phyloP scores from a whole-genome alignment of 2,329 filamentous ascomycete species.

The Aspergillus proliferans region DNA sequence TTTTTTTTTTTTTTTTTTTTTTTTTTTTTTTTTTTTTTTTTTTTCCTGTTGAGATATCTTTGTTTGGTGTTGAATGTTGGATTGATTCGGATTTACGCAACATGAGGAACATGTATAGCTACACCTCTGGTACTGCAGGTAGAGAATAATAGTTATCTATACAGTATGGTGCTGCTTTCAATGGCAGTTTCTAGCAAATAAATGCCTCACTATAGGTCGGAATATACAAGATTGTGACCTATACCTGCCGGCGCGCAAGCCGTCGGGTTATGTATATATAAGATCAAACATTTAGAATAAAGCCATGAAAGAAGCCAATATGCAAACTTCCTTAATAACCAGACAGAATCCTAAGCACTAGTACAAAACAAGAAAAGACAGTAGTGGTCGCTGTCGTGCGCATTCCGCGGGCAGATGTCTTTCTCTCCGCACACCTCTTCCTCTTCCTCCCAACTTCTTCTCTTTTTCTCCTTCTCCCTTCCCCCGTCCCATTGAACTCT shows the following conservation, averaged over 20 bases:
- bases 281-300: not conserved
- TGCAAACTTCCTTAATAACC: too few species aligned
- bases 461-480: constrained; percentile 5
- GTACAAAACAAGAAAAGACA: not conserved
- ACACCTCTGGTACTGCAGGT: constrained; percentile 3
- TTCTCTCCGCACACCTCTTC: constrained; percentile 1
- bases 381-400: constrained; percentile 1
- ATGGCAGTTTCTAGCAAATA: too few species aligned
- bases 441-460: constrained; percentile 1
- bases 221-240: not conserved
- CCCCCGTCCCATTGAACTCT: not conserved
- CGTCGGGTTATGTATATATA: not conserved
- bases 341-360: too few species aligned
- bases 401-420: constrained; percentile 11
- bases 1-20: constrained; percentile 2
- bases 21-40: not conserved
- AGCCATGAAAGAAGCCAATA: not conserved
- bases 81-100: constrained; percentile 1
- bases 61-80: not conserved
- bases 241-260: not conserved
- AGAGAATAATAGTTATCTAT: constrained; percentile 1
- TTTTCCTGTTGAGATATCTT: constrained; percentile 4
- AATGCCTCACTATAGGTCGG: not conserved
- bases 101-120: constrained; percentile 9
- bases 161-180: too few species aligned